Evolutionary conservation across 345 rosid genomes (phyloP).

Genomic region (Brassica carinata): DNA sequence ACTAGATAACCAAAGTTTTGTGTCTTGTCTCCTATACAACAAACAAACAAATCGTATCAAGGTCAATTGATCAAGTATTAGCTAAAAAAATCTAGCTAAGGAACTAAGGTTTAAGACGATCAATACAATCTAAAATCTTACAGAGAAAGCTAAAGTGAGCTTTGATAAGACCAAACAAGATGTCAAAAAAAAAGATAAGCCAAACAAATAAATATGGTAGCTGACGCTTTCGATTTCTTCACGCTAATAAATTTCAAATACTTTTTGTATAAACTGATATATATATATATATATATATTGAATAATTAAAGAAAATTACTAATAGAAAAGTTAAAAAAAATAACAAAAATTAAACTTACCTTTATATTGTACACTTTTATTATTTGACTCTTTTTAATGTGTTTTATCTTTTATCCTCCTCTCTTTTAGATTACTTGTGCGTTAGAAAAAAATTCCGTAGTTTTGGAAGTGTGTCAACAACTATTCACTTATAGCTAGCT

Average conservation of each 20-base stretch:
- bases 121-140: constrained; percentile 20
- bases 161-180: constrained; percentile 11
- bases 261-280: background rate
- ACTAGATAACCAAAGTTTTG: no score
- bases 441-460: background rate
- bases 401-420: background rate
- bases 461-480: background rate
- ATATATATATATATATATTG: background rate
- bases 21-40: no score
- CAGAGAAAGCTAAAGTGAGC: constrained; percentile 9
- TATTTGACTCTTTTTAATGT: constrained; percentile 7
- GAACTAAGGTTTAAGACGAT: background rate
- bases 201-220: background rate
- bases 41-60: no score
- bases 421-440: constrained; percentile 3
- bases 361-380: constrained; percentile 15
- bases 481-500: background rate
- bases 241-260: constrained; percentile 1
- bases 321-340: background rate
- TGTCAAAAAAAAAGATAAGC: no score
- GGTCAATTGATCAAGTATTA: no score
- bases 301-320: background rate
- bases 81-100: background rate
- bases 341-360: background rate
- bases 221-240: constrained; percentile 26